These are phyloP conservation scores for Russula olivacea DNA, from an alignment of 768 basidiomycete species.

Conservation along the genomic window DNA sequence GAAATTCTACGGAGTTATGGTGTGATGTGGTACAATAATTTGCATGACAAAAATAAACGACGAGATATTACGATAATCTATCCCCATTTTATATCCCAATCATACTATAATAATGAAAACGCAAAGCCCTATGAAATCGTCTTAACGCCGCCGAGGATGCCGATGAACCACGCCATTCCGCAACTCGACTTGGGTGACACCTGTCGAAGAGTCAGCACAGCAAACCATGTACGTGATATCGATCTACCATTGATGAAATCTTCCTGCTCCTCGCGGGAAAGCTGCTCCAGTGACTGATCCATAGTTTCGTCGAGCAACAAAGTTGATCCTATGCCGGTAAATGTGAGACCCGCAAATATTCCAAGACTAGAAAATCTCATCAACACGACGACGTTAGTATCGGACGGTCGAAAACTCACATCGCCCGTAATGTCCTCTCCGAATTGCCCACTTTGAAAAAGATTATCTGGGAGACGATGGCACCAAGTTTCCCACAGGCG, in stretches of 20 bases:
- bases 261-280: slow-evolving; percentile 33
- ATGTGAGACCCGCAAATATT: slow-evolving; percentile 42
- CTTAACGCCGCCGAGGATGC: neutral
- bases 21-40: too few relatives aligned
- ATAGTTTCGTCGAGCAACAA: slow-evolving; percentile 41
- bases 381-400: too few relatives aligned
- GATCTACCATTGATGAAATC: slow-evolving; percentile 28
- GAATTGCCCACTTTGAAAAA: slow-evolving; percentile 29
- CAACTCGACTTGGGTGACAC: neutral
- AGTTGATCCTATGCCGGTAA: slow-evolving; percentile 39
- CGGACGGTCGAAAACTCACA: too few relatives aligned
- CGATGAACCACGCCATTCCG: neutral
- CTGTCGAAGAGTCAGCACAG: neutral
- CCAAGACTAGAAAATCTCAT: slow-evolving; percentile 30
- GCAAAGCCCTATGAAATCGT: neutral
- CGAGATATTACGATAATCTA: too few relatives aligned
- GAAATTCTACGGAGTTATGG: neutral
- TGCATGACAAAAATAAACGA: too few relatives aligned
- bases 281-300: slow-evolving; percentile 30
- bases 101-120: too few relatives aligned
- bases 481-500: slow-evolving; percentile 41
- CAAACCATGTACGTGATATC: neutral
- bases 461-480: slow-evolving; percentile 37
- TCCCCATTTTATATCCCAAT: too few relatives aligned
- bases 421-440: neutral